These are phyloP conservation scores for Pachyrhizus erosus DNA, from an alignment of 306 rosid genomes.

Conservation along the genomic window DNA sequence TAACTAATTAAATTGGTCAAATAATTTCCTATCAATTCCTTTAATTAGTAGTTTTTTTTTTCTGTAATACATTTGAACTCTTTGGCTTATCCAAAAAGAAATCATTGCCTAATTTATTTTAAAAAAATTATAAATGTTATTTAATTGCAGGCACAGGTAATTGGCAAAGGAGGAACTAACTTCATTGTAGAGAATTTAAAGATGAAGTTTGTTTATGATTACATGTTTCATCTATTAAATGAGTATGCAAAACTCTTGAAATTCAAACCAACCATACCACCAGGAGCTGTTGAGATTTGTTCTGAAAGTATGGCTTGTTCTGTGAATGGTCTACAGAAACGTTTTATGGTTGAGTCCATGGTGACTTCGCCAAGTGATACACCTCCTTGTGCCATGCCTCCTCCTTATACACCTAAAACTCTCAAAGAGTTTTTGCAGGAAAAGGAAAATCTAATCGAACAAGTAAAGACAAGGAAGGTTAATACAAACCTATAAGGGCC, in stretches of 20 bases:
- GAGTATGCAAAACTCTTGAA: constrained; percentile 54
- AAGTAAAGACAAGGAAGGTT: constrained; percentile 20
- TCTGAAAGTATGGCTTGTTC: constrained; percentile 48
- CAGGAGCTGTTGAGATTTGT: constrained; percentile 51
- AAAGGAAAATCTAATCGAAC: constrained; percentile 6
- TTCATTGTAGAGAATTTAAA: constrained; percentile 47
- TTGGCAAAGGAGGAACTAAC: constrained; percentile 49
- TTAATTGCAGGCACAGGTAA: constrained; percentile 47
- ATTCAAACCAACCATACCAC: constrained; percentile 55
- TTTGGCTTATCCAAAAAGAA: neutral
- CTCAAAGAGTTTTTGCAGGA: constrained; percentile 12
- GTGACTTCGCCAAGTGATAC: constrained; percentile 47
- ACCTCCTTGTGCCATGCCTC: constrained; percentile 54
- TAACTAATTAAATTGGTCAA: too few relatives aligned
- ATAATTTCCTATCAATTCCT: too few relatives aligned
- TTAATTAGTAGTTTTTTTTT: too few relatives aligned
- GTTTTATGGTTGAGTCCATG: constrained; percentile 45
- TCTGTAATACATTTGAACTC: neutral
- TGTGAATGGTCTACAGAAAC: neutral
- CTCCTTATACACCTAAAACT: constrained; percentile 48
- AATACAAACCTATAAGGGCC: neutral
- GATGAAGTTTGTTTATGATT: constrained; percentile 59
- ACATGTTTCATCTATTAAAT: constrained; percentile 50
- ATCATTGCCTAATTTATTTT: neutral
- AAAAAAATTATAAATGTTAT: neutral